These are phyloP conservation scores for Dactylellina cionopaga DNA, from an alignment of 2,329 filamentous ascomycete genomes.

Conservation along the genomic window DNA sequence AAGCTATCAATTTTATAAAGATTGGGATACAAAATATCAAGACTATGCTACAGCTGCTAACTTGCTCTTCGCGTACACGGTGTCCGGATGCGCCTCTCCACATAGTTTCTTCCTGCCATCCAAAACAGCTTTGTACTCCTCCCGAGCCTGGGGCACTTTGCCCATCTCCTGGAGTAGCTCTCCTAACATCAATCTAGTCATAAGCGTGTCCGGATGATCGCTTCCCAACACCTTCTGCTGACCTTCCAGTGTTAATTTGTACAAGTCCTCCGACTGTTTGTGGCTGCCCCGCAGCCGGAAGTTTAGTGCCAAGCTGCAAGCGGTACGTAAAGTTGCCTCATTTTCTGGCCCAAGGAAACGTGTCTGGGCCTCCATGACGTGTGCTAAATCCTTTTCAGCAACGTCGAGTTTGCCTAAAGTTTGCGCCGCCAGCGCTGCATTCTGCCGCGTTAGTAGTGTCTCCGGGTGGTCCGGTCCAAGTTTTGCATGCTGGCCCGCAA, in stretches of 20 bases:
- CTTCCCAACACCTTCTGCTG: neutral
- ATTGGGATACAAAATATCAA: too few relatives aligned
- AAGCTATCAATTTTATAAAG: too few relatives aligned
- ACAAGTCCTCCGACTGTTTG: neutral
- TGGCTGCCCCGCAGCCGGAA: neutral
- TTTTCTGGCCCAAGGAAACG: neutral
- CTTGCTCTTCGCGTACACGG: neutral
- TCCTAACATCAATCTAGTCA: conserved; percentile 2
- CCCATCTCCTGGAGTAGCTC: neutral
- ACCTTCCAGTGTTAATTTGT: neutral
- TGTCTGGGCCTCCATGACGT: neutral
- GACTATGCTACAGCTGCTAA: neutral
- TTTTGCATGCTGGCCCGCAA: conserved; percentile 2
- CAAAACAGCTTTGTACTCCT: neutral
- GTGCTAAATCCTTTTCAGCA: neutral
- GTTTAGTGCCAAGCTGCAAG: conserved; percentile 8
- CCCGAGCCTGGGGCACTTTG: conserved; percentile 4
- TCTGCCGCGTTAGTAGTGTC: neutral
- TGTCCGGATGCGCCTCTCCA: conserved; percentile 7
- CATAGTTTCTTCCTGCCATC: neutral
- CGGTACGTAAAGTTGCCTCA: conserved; percentile 3
- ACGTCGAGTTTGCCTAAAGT: neutral
- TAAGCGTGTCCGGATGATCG: neutral
- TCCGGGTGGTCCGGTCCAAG: conserved; percentile 9
- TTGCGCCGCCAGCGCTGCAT: conserved; percentile 8